Conservation (phyloP, 352 stramenopile genomes). For the Aphanomyces cochlioides region DNA sequence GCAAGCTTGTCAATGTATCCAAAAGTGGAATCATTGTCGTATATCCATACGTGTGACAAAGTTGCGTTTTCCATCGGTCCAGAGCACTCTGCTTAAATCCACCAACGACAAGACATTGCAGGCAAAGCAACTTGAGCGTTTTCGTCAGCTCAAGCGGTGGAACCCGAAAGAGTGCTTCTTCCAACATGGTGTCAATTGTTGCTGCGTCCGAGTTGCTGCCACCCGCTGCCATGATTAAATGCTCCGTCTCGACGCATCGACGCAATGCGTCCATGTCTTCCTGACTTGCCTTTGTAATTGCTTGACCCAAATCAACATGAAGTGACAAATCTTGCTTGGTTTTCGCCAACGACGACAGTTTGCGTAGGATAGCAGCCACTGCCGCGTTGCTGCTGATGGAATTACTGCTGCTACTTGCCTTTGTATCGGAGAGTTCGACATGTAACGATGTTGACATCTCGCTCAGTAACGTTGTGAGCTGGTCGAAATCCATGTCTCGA, state of each 20-base stretch:
- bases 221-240: conserved; percentile 67
- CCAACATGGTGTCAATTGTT: conserved; percentile 59
- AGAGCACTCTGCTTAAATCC: conserved; percentile 57
- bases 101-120: conserved; percentile 65
- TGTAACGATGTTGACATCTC: conserved; percentile 52
- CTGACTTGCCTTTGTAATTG: conserved; percentile 47
- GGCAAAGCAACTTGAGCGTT: conserved; percentile 68
- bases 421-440: conserved; percentile 58
- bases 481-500: conserved; percentile 77
- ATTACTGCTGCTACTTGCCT: conserved; percentile 22
- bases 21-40: conserved; percentile 60
- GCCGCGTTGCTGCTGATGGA: conserved; percentile 21
- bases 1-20: conserved; percentile 40
- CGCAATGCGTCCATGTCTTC: conserved; percentile 53
- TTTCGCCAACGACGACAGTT: neutral
- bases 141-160: conserved; percentile 66
- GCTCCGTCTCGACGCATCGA: conserved; percentile 71
- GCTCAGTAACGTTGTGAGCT: conserved; percentile 68
- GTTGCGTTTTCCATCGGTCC: conserved; percentile 61
- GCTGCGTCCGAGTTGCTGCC: conserved; percentile 41
- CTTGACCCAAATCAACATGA: conserved; percentile 63
- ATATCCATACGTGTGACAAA: conserved; percentile 82
- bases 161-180: conserved; percentile 64
- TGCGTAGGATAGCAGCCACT: conserved; percentile 16
- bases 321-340: conserved; percentile 32